phyloP scores from a whole-genome alignment of 805 yeast species.

The Starmerella bacillaris region DNA sequence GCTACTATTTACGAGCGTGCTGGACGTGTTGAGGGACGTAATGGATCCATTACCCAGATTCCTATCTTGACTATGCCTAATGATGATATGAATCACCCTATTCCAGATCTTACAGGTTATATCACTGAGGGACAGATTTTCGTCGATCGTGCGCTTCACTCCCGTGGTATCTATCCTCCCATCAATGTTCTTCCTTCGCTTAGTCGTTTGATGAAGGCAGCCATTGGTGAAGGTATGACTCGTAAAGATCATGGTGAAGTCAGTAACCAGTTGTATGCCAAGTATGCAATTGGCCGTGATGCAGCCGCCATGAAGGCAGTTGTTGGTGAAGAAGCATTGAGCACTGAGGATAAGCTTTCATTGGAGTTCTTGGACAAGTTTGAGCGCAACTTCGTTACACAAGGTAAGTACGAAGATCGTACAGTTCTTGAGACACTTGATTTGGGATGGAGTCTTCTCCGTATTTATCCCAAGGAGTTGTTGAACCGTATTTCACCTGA shows the following conservation, averaged over 20 bases:
- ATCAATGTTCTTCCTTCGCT: constrained; percentile 94
- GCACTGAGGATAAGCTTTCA: constrained; percentile 92
- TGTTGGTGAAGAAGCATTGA: constrained; percentile 98
- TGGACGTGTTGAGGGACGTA: constrained; percentile 99
- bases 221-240: constrained; percentile 99
- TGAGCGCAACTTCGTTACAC: constrained; percentile 84
- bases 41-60: constrained; percentile 97
- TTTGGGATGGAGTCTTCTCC: constrained; percentile 92
- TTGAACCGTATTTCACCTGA: constrained; percentile 97
- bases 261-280: constrained; percentile 95
- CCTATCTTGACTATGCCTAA: constrained; percentile 99
- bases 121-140: constrained; percentile 98
- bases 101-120: constrained; percentile 98
- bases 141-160: constrained; percentile 86
- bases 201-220: constrained; percentile 96
- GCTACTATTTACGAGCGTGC: constrained; percentile 98
- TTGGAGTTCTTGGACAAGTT: constrained; percentile 95
- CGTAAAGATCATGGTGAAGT: constrained; percentile 99
- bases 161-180: constrained; percentile 97
- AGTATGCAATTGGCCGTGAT: constrained; percentile 98
- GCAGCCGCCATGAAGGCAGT: constrained; percentile 99
- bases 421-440: constrained; percentile 86
- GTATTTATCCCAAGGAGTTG: constrained; percentile 98
- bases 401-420: constrained; percentile 95
- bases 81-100: constrained; percentile 99